These are phyloP conservation scores for Pseudohyphozyma bogoriensis DNA, from an alignment of 768 basidiomycete genomes.

Conservation along the genomic window DNA sequence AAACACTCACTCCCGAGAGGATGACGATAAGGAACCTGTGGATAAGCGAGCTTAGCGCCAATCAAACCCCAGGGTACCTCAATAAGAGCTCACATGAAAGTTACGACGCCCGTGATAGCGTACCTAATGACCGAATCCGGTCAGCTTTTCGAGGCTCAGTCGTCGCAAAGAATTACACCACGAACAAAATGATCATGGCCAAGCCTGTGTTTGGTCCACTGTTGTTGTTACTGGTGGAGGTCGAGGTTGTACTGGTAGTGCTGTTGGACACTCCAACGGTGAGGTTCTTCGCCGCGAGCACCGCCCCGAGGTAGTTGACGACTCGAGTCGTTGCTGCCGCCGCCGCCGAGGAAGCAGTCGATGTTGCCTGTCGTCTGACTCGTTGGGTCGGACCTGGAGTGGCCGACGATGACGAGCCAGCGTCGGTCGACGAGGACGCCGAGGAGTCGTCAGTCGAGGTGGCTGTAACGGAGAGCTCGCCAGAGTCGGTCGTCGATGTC, in stretches of 20 bases:
- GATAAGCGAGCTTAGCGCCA: too few species aligned
- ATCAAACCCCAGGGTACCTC: too few species aligned
- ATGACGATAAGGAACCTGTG: constrained; percentile 83
- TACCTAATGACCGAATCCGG: background rate
- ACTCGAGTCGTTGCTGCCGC: constrained; percentile 10
- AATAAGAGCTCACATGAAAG: too few species aligned
- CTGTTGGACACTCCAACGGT: constrained; percentile 43
- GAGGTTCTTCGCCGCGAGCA: constrained; percentile 47
- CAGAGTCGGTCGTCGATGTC: background rate
- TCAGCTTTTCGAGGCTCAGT: background rate
- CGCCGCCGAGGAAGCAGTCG: constrained; percentile 8
- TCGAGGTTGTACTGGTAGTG: constrained; percentile 37
- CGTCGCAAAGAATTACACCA: too few species aligned
- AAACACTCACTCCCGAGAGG: constrained; percentile 52
- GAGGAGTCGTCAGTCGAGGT: background rate
- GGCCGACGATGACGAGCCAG: background rate
- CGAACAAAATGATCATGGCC: constrained; percentile 54
- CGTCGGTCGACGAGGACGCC: background rate
- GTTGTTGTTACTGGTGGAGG: constrained; percentile 36
- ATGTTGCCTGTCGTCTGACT: background rate
- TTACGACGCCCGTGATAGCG: constrained; percentile 44
- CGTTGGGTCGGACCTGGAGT: background rate
- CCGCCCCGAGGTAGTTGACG: constrained; percentile 39
- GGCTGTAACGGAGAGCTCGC: background rate
- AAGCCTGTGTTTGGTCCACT: constrained; percentile 47